Evolutionary conservation across 331 rosid species (phyloP).

Genomic region (Malus hybrid): DNA sequence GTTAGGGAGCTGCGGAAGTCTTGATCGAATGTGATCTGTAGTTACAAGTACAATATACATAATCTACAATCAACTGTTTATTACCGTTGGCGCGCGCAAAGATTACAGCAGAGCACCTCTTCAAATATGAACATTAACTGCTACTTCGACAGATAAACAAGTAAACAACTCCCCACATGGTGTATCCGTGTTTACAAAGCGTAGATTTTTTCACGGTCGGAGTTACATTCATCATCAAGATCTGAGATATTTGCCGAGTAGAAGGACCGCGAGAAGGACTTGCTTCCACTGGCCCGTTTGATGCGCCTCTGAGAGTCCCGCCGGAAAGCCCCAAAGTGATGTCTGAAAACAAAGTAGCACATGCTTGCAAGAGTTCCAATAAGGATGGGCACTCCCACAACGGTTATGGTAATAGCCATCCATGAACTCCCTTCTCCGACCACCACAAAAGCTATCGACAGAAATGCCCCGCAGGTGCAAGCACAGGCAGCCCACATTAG

Average conservation of each 20-base stretch:
- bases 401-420: conserved; percentile 80
- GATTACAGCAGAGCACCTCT: background rate
- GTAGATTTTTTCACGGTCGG: conserved; percentile 78
- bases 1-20: background rate
- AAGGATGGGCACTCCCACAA: conserved; percentile 68
- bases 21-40: background rate
- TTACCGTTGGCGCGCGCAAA: no score
- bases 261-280: conserved; percentile 79
- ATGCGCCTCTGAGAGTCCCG: conserved; percentile 79
- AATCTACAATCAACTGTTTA: background rate
- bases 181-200: conserved; percentile 36
- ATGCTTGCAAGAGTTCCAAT: conserved; percentile 77
- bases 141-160: background rate
- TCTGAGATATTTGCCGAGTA: conserved; percentile 83
- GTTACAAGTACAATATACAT: background rate
- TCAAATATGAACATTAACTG: background rate
- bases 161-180: background rate
- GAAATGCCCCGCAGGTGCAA: conserved; percentile 88
- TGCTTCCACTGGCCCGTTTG: conserved; percentile 74
- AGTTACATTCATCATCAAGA: conserved; percentile 65
- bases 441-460: conserved; percentile 66
- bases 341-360: conserved; percentile 88
- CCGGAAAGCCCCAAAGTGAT: conserved; percentile 57
- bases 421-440: conserved; percentile 54
- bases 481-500: conserved; percentile 97